Evolutionary conservation across 2,329 filamentous ascomycete genomes (phyloP), one percentile per base, ranked within the genome.

Genomic region (Exophiala mesophila): DNA sequence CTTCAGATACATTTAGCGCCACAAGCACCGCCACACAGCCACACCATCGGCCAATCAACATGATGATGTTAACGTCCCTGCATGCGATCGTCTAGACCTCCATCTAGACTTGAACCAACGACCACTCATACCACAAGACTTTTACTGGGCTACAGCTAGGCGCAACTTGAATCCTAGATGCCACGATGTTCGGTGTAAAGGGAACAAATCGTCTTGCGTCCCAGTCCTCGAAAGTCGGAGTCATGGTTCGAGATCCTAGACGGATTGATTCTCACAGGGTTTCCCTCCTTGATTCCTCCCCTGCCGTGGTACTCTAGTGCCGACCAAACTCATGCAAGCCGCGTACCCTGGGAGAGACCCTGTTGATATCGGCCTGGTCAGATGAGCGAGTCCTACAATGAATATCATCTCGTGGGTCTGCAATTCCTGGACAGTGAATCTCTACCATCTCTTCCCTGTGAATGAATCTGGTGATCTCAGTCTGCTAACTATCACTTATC

Each of bases 11-110:
- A 19, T 6, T 38, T 39, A 29, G 30, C 30, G 18, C 13, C 19
- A 39, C 31, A 19, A 12, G 41, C 47, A 50, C 47, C 37, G 47
- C 47, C 47, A 45, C 46, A 23, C 42, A 49, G 46, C 46, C 46
- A 50, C 47, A 41, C 12, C 12, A 13, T 9, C 24, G 44, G 26
- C 45, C 45, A 48, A 10, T 48, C 40, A 48, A 10, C 21, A 28
- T 20, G 15, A n/a, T 3, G 30, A n/a, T 4, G 20, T 32, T 3
- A 5, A 19, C 17, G 13, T 16, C 45, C 45, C 40, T 41, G 41
- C 41, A 29, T 44, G 18, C 13, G 44, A 46, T 42, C 29, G 20
- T 32, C 43, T 18, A 23, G n/a, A 17, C 13, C 26, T 40, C 32
- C 36, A 21, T 42, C 44, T 21, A 42, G 44, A 41, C 35, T 38